A percentile compares a stretch with the other conserved stretches of the same genome.
These are phyloP conservation scores for Alternaria alternata DNA, from an alignment of 2,329 filamentous ascomycete species.

Conservation along the genomic window DNA sequence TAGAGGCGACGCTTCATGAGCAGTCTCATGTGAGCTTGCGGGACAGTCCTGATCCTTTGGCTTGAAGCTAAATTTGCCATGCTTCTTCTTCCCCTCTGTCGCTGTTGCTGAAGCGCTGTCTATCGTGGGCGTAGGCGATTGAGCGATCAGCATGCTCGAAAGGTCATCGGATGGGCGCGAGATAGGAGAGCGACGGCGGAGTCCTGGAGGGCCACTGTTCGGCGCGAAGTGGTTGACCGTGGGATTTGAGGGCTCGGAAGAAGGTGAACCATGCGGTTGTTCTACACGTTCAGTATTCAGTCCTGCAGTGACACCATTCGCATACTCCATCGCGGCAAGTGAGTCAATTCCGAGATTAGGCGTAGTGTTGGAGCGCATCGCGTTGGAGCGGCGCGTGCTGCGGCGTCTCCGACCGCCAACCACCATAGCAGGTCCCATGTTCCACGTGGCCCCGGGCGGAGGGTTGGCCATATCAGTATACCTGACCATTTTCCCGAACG, in stretches of 20 bases:
- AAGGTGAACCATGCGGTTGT: slow-evolving; percentile 10
- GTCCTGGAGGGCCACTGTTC: slow-evolving; percentile 3
- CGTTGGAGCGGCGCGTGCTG: slow-evolving; percentile 24
- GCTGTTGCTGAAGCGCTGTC: slow-evolving; percentile 4
- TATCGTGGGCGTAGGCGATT: slow-evolving; percentile 13
- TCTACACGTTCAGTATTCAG: slow-evolving; percentile 5
- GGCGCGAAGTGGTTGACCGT: slow-evolving; percentile 11
- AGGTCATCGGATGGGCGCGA: slow-evolving; percentile 3
- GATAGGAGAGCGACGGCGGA: neutral
- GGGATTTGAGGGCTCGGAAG: slow-evolving; percentile 2
- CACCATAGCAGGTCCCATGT: slow-evolving; percentile 14
- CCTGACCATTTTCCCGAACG: slow-evolving; percentile 3
- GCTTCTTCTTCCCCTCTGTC: slow-evolving; percentile 27
- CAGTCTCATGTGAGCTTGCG: slow-evolving; percentile 9
- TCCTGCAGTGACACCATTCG: slow-evolving; percentile 4
- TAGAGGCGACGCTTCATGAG: slow-evolving; percentile 21
- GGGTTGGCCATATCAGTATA: slow-evolving; percentile 1
- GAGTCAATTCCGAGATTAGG: slow-evolving; percentile 18
- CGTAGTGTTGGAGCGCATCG: slow-evolving; percentile 26
- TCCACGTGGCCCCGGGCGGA: slow-evolving; percentile 4
- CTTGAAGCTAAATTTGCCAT: slow-evolving; percentile 24
- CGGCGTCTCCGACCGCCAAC: slow-evolving; percentile 31
- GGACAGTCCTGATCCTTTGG: slow-evolving; percentile 20
- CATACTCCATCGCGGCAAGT: slow-evolving; percentile 9
- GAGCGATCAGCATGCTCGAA: neutral